phyloP scores from a whole-genome alignment of 257 asterid species.

The Cinchona pubescens region DNA sequence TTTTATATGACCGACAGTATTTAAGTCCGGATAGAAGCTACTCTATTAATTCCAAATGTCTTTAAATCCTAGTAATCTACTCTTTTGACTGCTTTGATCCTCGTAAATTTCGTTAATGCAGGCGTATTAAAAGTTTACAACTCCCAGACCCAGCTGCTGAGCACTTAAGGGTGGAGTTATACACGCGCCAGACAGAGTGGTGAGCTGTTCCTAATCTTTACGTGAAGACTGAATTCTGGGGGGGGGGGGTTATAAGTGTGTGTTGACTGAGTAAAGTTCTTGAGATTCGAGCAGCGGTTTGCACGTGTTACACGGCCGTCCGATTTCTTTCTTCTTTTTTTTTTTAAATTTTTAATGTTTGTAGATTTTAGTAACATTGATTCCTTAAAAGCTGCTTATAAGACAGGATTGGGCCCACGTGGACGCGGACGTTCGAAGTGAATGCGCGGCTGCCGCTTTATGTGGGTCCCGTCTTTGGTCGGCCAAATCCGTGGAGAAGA shows the following conservation, averaged over 20 bases:
- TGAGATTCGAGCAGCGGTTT: constrained; percentile 13
- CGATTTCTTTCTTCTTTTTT: not conserved
- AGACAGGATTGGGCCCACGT: constrained; percentile 22
- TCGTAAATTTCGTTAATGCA: not conserved
- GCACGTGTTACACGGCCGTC: constrained; percentile 21
- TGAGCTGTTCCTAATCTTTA: too few species aligned
- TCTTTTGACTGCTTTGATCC: constrained; percentile 3
- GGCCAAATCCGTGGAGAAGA: constrained; percentile 20
- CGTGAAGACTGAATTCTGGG: too few species aligned
- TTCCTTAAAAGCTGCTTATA: constrained; percentile 6
- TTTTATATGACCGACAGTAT: too few species aligned
- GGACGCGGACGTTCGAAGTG: constrained; percentile 20
- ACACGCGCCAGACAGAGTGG: too few species aligned
- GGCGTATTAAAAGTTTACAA: too few species aligned
- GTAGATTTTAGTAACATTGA: not conserved
- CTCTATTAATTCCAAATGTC: not conserved
- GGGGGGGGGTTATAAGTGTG: too few species aligned
- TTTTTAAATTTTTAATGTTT: not conserved
- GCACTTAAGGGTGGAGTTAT: too few species aligned
- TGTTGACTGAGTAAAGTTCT: constrained; percentile 16
- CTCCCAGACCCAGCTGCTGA: too few species aligned
- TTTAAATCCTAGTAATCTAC: not conserved
- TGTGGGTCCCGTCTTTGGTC: constrained; percentile 23
- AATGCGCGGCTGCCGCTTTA: constrained; percentile 33
- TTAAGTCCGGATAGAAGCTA: not conserved